A percentile compares a stretch with the other conserved stretches of the same genome.
Evolutionary conservation across 2,329 filamentous ascomycete genomes (phyloP).

Genomic region (Colletotrichum tamarilloi): DNA sequence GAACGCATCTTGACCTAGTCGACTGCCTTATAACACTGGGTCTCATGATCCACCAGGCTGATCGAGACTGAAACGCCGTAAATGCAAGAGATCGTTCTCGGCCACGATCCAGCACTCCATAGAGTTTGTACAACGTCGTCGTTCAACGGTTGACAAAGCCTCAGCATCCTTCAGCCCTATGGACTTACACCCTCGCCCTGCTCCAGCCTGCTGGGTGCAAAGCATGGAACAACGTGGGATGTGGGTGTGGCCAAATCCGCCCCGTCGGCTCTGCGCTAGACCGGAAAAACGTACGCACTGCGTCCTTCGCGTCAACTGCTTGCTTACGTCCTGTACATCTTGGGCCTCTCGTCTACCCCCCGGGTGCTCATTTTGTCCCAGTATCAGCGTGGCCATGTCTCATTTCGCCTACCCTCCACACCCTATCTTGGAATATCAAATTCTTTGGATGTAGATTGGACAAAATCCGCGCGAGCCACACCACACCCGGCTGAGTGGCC

Average conservation of each 20-base stretch:
- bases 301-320: conserved; percentile 8
- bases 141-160: conserved; percentile 13
- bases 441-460: conserved; percentile 19
- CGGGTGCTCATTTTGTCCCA: not conserved
- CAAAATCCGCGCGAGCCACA: conserved; percentile 3
- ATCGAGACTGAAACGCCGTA: not conserved
- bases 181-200: not conserved
- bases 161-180: conserved; percentile 34
- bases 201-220: conserved; percentile 9
- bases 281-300: conserved; percentile 6
- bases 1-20: not conserved
- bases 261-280: conserved; percentile 26
- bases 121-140: conserved; percentile 14
- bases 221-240: conserved; percentile 12
- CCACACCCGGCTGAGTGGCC: not conserved
- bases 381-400: conserved; percentile 22
- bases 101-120: not conserved
- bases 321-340: conserved; percentile 21
- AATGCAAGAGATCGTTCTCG: not conserved
- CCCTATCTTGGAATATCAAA: not conserved
- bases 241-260: conserved; percentile 17
- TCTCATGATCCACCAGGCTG: not conserved
- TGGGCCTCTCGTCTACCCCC: not conserved
- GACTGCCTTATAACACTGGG: not conserved
- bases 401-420: not conserved